A percentile compares a stretch with the other conserved stretches of the same genome.
These are phyloP conservation scores for Eutrema japonicum DNA, from an alignment of 345 rosid species.

Conservation along the genomic window DNA sequence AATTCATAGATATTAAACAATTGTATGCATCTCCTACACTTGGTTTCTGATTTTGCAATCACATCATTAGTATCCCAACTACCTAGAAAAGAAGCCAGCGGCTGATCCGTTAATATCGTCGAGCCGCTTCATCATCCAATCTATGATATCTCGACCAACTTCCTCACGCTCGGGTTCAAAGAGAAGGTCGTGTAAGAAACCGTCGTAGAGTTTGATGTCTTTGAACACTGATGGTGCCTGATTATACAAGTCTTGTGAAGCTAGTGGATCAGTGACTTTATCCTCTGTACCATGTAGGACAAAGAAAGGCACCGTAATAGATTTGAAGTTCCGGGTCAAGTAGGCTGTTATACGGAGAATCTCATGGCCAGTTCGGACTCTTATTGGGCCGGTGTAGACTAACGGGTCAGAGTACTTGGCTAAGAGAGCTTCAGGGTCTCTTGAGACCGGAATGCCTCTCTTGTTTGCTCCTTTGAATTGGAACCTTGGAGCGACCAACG, in stretches of 20 bases:
- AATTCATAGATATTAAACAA: conserved; percentile 9
- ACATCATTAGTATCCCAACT: conserved; percentile 37
- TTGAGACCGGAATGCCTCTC: conserved; percentile 92
- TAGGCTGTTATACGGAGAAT: conserved; percentile 79
- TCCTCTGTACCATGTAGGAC: conserved; percentile 96
- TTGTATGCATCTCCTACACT: conserved; percentile 15
- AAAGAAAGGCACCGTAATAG: conserved; percentile 76
- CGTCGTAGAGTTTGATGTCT: conserved; percentile 90
- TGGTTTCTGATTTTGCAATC: conserved; percentile 34
- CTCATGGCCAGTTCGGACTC: conserved; percentile 96
- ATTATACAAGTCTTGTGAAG: conserved; percentile 81
- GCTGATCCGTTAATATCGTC: conserved; percentile 40
- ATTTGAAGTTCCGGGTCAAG: conserved; percentile 70
- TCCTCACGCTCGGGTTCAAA: conserved; percentile 92
- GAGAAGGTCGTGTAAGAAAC: conserved; percentile 90
- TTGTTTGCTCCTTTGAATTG: conserved; percentile 99
- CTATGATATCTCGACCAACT: conserved; percentile 77
- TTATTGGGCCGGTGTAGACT: conserved; percentile 96
- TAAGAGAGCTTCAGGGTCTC: conserved; percentile 88
- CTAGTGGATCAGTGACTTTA: conserved; percentile 88
- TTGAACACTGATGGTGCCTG: conserved; percentile 78
- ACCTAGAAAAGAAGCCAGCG: conserved; percentile 26
- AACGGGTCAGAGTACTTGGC: conserved; percentile 94
- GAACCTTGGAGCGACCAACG: conserved; percentile 76
- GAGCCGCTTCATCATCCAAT: conserved; percentile 84